Evolutionary conservation across 78 protist genomes (phyloP).

Genomic region (Mastigamoeba balamuthi): DNA sequence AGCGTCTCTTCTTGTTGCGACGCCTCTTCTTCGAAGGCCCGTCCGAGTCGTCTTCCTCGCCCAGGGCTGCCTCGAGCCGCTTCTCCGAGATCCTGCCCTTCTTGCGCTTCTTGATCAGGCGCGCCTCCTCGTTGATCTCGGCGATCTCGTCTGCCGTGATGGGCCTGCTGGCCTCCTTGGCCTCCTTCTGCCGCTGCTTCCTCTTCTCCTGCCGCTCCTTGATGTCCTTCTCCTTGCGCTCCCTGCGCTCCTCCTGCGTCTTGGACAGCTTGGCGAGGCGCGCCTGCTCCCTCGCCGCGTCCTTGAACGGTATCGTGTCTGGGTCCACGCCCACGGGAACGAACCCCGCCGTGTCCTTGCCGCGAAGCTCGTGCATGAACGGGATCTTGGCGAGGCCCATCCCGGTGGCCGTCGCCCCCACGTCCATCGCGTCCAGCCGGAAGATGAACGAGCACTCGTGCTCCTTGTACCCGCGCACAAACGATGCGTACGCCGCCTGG

Average conservation of each 20-base stretch:
- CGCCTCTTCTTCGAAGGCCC: too few relatives aligned
- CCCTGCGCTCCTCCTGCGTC: not conserved
- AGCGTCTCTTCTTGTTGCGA: too few relatives aligned
- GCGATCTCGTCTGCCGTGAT: slow-evolving; percentile 15
- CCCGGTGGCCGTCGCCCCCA: not conserved
- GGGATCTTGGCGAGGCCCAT: not conserved
- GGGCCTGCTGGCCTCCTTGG: not conserved
- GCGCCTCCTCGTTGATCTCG: slow-evolving; percentile 14
- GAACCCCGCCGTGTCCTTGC: not conserved
- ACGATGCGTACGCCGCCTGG: not conserved
- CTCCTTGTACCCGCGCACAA: slow-evolving; percentile 2
- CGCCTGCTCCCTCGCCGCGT: not conserved
- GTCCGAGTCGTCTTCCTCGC: not conserved
- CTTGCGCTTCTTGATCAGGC: slow-evolving; percentile 10
- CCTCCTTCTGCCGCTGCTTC: not conserved
- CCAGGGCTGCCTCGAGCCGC: not conserved
- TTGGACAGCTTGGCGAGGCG: too few relatives aligned
- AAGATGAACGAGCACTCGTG: not conserved
- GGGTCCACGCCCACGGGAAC: not conserved
- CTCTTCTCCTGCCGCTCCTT: not conserved
- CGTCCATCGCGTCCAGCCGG: not conserved
- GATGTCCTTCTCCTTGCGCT: not conserved
- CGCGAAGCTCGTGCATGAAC: not conserved
- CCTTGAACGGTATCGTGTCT: not conserved
- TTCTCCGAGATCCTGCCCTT: slow-evolving; percentile 23